These are phyloP conservation scores for Moniliophthora roreri DNA, from an alignment of 1,284 basidiomycete genomes.

Conservation along the genomic window DNA sequence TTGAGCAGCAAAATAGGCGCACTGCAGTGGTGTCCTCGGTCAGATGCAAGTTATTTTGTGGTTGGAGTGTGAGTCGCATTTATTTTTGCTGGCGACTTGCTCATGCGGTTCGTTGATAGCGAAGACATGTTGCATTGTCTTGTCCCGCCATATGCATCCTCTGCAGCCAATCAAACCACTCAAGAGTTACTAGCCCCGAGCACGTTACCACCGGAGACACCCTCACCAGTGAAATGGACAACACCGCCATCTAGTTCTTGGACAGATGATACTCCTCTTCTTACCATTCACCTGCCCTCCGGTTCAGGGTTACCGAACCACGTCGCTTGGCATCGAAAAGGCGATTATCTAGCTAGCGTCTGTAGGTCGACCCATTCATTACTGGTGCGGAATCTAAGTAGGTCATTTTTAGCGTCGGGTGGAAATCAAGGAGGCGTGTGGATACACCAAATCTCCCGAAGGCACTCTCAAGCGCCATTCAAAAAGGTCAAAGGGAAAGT, in stretches of 20 bases:
- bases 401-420: slow-evolving; percentile 46
- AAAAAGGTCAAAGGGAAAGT: slow-evolving; percentile 89
- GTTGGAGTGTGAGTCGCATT: slow-evolving; percentile 69
- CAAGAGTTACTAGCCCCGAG: slow-evolving; percentile 66
- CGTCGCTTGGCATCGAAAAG: slow-evolving; percentile 90
- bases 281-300: slow-evolving; percentile 60
- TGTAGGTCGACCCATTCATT: slow-evolving; percentile 46
- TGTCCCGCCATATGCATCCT: slow-evolving; percentile 76
- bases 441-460: slow-evolving; percentile 93
- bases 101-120: slow-evolving; percentile 37
- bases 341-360: slow-evolving; percentile 96
- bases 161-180: slow-evolving; percentile 58
- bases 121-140: slow-evolving; percentile 83
- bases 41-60: slow-evolving; percentile 80
- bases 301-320: slow-evolving; percentile 82
- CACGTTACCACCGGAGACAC: slow-evolving; percentile 53
- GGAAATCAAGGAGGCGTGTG: slow-evolving; percentile 76
- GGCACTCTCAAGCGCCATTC: slow-evolving; percentile 98
- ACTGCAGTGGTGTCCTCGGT: slow-evolving; percentile 93
- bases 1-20: slow-evolving; percentile 81
- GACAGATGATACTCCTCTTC: slow-evolving; percentile 51
- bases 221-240: slow-evolving; percentile 73
- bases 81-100: slow-evolving; percentile 8
- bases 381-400: slow-evolving; percentile 5
- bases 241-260: slow-evolving; percentile 45